Base-by-base conservation (phyloP, 1,284 basidiomycete genomes). In the Phylloboletellus chloephorus region DNA sequence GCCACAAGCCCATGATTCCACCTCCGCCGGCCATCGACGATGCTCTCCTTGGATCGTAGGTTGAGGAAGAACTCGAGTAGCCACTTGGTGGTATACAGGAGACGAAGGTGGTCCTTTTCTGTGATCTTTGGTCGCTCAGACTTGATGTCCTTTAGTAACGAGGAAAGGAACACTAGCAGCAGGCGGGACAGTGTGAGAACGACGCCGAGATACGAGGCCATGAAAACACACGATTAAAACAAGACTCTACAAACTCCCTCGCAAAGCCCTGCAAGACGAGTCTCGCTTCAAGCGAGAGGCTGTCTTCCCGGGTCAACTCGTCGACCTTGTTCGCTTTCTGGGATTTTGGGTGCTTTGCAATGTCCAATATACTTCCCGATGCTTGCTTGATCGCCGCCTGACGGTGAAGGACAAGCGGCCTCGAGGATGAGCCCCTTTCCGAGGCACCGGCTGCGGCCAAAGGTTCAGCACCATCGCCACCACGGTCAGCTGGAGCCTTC, bases 121-220 rank as follows among this genome's bases (percentile, higher is more conserved):
- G 84, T 83, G 43, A 96, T 82, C 62, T 94, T 94, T 22, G 82
- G 74, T 17, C 91, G 74, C 61, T 97, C 93, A 50, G 88, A 88
- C 46, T 84, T 80, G 60, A 97, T 95, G 56, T 97, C 93, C 61
- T 87, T 92, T 41, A 96, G 66, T n/a, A 96, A 67, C 1, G 80
- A 81, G 3, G 77, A 68, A 41, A 96, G 75, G 64, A 96, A 92
- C 19, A 79, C 91, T 95, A 58, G 19, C 37, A 10, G 13, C 28
- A 37, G 43, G 31, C 22, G 10, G 33, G 41, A 23, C 37, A n/a
- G 23, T 34, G 35, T 49, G 22, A 52, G 48, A 47, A 50, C 29
- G 30, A 28, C 15, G 36, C 16, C 28, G 15, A 25, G 37, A 33
- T 41, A 32, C 46, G 31, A 31, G 47, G 20, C 15, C n/a, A 29